Evolutionary conservation across 148 eudicot genomes (phyloP), one percentile per base, ranked within the genome.

Genomic region (Arctostaphylos glauca): DNA sequence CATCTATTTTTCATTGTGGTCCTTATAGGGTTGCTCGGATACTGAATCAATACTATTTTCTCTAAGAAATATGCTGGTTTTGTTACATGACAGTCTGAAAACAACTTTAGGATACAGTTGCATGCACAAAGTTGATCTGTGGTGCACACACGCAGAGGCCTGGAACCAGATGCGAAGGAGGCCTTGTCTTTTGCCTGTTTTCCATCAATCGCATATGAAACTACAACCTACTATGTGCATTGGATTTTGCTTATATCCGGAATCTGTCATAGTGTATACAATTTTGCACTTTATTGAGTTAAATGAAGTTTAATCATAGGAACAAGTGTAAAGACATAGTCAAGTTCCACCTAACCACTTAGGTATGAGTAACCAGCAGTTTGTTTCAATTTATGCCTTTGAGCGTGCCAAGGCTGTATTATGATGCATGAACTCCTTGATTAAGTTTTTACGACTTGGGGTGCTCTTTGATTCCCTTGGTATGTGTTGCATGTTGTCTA

Each of bases 21-120:
- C 10, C 21, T 80, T 50, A 13, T n/a, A 62, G 55, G 41, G 58
- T 80, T 66, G 21, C 58, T 64, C 23, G 46, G 59, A 49, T 18
- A 1, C 13, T 15, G 54, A n/a, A 79, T n/a, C 25, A 13, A 46
- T 31, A 80, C 6, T 47, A 25, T 59, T 79, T 60, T 21, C 55
- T 44, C 18, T 48, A 64, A 64, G 5, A 64, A 80, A 46, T 59
- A 59, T 60, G 53, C 59, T 78, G 49, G 23, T 18, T 23, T 47
- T 38, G 19, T 78, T 44, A n/a, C 41, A 60, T 60, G 81, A 46
- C 44, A 79, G 56, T 74, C 21, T 38, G 78, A 21, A 72, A 23
- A 74, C n/a, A 48, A n/a, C 56, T 49, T 23, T 52, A 48, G 58
- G 78, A 48, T 73, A 73, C 47, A 31, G 76, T 47, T 18, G 31